Conservation (phyloP, 2,329 filamentous ascomycete species). For the Cladorrhinum sp. region DNA sequence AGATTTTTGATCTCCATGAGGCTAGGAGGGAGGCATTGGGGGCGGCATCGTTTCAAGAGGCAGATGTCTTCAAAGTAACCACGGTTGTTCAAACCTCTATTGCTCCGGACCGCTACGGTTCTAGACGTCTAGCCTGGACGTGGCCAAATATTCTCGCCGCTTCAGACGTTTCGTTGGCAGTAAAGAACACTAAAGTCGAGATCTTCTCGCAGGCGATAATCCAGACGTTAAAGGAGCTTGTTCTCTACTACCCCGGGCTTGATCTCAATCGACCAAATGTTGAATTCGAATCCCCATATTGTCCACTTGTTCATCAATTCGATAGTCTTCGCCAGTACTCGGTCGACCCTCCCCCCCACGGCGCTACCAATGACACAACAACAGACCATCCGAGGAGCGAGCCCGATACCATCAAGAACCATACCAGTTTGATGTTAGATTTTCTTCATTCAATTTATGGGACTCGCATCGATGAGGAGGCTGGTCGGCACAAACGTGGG, state of each 20-base stretch:
- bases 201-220: not conserved
- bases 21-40: not conserved
- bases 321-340: not conserved
- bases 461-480: not conserved
- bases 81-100: not conserved
- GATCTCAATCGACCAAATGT: not conserved
- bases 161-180: not conserved
- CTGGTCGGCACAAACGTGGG: not conserved
- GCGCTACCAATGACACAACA: no score
- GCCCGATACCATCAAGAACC: not conserved
- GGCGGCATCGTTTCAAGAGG: not conserved
- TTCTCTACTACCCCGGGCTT: not conserved
- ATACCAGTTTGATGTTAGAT: not conserved
- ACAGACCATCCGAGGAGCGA: not conserved
- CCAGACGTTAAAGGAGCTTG: not conserved
- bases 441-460: not conserved
- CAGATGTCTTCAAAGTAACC: not conserved
- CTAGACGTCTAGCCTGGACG: not conserved
- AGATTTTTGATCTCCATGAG: not conserved
- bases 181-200: not conserved
- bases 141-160: not conserved
- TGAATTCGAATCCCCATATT: not conserved
- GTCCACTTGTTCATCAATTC: not conserved
- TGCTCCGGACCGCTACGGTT: not conserved
- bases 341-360: no score